Conservation (phyloP, 1,284 basidiomycete genomes). For the Ustilago shanxiensis region DNA sequence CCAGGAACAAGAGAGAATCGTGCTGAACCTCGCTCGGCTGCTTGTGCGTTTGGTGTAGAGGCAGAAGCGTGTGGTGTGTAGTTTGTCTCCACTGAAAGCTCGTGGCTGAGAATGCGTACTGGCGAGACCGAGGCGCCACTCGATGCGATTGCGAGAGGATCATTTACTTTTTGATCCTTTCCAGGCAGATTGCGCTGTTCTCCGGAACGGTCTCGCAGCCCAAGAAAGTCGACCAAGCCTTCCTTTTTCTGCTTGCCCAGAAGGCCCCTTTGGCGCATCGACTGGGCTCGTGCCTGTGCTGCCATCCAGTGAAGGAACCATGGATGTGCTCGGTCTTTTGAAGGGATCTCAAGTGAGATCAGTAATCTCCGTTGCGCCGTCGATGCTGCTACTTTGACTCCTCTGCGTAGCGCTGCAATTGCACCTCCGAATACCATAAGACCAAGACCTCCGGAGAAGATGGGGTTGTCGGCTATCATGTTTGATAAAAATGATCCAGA, state of each 20-base stretch:
- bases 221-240: conserved; percentile 59
- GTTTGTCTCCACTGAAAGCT: conserved; percentile 90
- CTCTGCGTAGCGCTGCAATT: conserved; percentile 67
- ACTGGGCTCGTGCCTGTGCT: conserved; percentile 70
- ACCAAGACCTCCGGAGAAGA: conserved; percentile 67
- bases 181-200: background rate
- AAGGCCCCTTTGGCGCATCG: conserved; percentile 58
- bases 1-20: conserved; percentile 94
- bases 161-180: conserved; percentile 16
- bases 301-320: conserved; percentile 99
- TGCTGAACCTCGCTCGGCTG: conserved; percentile 53
- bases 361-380: conserved; percentile 89
- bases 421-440: conserved; percentile 68
- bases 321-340: conserved; percentile 92
- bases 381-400: conserved; percentile 78
- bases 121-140: conserved; percentile 70
- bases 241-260: conserved; percentile 58
- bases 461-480: conserved; percentile 61
- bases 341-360: conserved; percentile 95
- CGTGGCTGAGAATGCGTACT: conserved; percentile 74
- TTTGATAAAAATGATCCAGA: conserved; percentile 35
- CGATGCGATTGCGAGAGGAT: conserved; percentile 70
- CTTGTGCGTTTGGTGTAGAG: conserved; percentile 41
- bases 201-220: conserved; percentile 39
- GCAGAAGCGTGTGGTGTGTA: conserved; percentile 48